Conservation (phyloP, 1,284 basidiomycete species). For the Leccinum colubrinum region DNA sequence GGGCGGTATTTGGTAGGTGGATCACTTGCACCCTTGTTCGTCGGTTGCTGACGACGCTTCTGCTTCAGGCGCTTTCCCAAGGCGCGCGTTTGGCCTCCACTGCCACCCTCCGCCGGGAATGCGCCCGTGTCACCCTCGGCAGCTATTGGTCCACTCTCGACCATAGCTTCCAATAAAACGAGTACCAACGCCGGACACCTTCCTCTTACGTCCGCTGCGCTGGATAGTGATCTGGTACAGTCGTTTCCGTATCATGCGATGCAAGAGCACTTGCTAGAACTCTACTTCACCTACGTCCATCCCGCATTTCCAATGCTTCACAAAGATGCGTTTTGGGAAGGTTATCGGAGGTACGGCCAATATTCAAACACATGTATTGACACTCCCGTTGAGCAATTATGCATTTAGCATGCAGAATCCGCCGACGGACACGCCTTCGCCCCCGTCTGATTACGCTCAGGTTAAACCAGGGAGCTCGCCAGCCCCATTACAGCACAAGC, state of each 20-base stretch:
- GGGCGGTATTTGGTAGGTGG: conserved; percentile 71
- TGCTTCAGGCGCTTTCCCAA: conserved; percentile 44
- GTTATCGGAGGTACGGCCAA: conserved; percentile 45
- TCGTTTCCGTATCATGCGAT: conserved; percentile 50
- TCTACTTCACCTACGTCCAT: conserved; percentile 82
- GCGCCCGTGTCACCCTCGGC: conserved; percentile 12
- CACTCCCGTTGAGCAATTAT: not conserved
- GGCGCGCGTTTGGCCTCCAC: conserved; percentile 71
- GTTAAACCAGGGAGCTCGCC: conserved; percentile 29
- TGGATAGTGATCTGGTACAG: conserved; percentile 38
- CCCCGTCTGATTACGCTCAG: conserved; percentile 29
- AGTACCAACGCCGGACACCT: conserved; percentile 7
- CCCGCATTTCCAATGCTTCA: conserved; percentile 71
- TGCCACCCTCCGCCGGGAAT: conserved; percentile 36
- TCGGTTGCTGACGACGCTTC: conserved; percentile 1
- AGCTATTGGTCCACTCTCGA: conserved; percentile 2
- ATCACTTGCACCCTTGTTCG: not conserved
- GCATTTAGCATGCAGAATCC: conserved; percentile 25
- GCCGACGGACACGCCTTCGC: conserved; percentile 29
- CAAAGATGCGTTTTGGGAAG: conserved; percentile 66
- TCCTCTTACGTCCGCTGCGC: conserved; percentile 17
- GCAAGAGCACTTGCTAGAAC: conserved; percentile 67
- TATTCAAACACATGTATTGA: not conserved
- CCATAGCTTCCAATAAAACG: conserved; percentile 6
- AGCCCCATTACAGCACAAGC: conserved; percentile 40